Percentiles rank a stretch among this genome's conserved stretches.
These are phyloP conservation scores for Pichia sp. DNA, from an alignment of 1,139 yeast species.

Conservation along the genomic window DNA sequence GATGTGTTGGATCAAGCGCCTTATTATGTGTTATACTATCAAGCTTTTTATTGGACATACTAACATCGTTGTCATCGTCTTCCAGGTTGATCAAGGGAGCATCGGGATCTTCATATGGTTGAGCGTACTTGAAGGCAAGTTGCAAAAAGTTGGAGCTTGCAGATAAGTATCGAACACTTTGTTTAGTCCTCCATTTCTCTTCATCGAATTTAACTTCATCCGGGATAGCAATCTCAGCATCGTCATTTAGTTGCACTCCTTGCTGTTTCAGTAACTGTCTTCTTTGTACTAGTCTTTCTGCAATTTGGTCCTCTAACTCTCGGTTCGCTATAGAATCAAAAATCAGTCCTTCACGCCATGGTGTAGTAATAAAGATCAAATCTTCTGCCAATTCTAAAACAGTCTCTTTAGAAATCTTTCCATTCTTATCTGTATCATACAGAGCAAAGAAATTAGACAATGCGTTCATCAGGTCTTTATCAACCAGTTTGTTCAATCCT, in stretches of 20 bases:
- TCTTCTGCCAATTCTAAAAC: constrained; percentile 86
- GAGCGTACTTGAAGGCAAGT: constrained; percentile 87
- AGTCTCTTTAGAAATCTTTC: constrained; percentile 69
- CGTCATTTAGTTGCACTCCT: constrained; percentile 27
- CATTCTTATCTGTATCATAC: constrained; percentile 60
- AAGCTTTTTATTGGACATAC: constrained; percentile 15
- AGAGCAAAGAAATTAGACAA: constrained; percentile 76
- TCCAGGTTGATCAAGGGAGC: constrained; percentile 38
- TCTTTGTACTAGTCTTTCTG: constrained; percentile 48
- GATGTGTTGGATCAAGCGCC: constrained; percentile 76
- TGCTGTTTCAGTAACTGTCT: constrained; percentile 30
- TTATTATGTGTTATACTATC: constrained; percentile 52
- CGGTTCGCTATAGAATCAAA: constrained; percentile 58
- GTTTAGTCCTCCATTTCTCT: constrained; percentile 61
- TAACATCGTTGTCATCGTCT: constrained; percentile 21
- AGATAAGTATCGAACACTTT: constrained; percentile 73
- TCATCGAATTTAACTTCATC: constrained; percentile 57
- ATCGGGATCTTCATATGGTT: constrained; percentile 53
- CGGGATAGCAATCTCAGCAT: constrained; percentile 47
- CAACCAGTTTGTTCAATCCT: constrained; percentile 68
- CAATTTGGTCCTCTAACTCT: constrained; percentile 60
- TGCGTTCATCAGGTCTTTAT: constrained; percentile 71
- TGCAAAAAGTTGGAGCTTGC: constrained; percentile 87
- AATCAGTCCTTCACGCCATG: constrained; percentile 68
- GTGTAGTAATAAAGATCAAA: constrained; percentile 70